These are phyloP conservation scores for Mycena latifolia DNA, from an alignment of 768 basidiomycete species.

Conservation along the genomic window DNA sequence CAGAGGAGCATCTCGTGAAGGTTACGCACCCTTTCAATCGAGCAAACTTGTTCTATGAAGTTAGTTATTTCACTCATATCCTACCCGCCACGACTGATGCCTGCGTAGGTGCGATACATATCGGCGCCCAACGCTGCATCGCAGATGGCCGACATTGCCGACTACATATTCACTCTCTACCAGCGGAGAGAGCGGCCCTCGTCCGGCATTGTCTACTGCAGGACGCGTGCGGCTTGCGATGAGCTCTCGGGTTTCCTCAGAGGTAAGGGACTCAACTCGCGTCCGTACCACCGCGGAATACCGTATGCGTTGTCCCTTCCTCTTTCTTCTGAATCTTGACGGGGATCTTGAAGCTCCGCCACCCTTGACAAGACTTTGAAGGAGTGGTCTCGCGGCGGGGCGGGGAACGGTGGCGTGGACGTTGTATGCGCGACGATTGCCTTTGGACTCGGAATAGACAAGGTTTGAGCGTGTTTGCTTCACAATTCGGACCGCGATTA, in stretches of 20 bases:
- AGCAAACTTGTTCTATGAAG: conserved; percentile 86
- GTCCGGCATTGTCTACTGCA: conserved; percentile 84
- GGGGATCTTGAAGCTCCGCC: conserved; percentile 48
- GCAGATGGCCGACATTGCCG: conserved; percentile 74
- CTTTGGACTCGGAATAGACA: conserved; percentile 91
- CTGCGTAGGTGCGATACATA: conserved; percentile 70
- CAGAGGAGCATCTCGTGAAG: conserved; percentile 64
- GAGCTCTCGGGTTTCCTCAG: conserved; percentile 74
- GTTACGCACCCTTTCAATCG: conserved; percentile 88
- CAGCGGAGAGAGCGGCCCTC: conserved; percentile 68
- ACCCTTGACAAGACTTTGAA: conserved; percentile 73
- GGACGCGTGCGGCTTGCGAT: conserved; percentile 75
- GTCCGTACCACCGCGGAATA: conserved; percentile 83
- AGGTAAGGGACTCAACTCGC: conserved; percentile 73
- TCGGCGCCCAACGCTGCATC: conserved; percentile 61
- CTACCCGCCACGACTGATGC: not conserved
- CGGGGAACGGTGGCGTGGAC: conserved; percentile 67
- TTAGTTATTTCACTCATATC: conserved; percentile 37
- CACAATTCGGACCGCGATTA: not conserved
- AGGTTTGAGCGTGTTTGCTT: conserved; percentile 44
- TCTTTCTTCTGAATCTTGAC: not conserved
- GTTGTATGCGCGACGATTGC: conserved; percentile 84
- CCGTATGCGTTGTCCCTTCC: conserved; percentile 49
- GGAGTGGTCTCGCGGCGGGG: conserved; percentile 66
- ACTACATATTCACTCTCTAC: conserved; percentile 76